Conservation (phyloP, 768 basidiomycete species). For the Nidularia sp. region DNA sequence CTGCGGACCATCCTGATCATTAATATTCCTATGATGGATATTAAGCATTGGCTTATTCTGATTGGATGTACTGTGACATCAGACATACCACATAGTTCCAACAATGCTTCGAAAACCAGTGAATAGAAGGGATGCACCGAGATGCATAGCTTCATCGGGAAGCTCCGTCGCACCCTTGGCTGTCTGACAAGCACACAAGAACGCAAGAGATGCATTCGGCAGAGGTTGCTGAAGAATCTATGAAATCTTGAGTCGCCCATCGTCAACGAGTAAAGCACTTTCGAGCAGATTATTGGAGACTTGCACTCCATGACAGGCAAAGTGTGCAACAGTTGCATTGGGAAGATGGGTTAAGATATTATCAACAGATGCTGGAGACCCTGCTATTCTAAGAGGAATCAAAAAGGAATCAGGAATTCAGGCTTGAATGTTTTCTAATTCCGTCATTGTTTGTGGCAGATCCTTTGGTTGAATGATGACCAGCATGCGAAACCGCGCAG, state of each 20-base stretch:
- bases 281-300: not conserved
- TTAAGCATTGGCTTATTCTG: not conserved
- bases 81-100: not conserved
- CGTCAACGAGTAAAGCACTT: not conserved
- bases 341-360: not conserved
- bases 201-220: not conserved
- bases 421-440: too few species aligned
- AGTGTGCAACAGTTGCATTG: not conserved
- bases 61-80: not conserved
- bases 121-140: not conserved
- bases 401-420: too few species aligned
- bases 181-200: not conserved
- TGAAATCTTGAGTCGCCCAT: not conserved
- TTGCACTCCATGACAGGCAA: not conserved
- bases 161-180: not conserved
- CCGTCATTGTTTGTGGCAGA: too few species aligned
- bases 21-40: not conserved
- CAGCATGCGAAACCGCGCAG: too few species aligned
- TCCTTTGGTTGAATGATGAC: too few species aligned
- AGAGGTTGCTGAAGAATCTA: not conserved
- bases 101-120: not conserved
- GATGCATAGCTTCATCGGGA: not conserved
- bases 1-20: not conserved
- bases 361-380: not conserved
- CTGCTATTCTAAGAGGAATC: too few species aligned